Conservation (phyloP, 352 stramenopile species). For the Blastocystis sp. region DNA sequence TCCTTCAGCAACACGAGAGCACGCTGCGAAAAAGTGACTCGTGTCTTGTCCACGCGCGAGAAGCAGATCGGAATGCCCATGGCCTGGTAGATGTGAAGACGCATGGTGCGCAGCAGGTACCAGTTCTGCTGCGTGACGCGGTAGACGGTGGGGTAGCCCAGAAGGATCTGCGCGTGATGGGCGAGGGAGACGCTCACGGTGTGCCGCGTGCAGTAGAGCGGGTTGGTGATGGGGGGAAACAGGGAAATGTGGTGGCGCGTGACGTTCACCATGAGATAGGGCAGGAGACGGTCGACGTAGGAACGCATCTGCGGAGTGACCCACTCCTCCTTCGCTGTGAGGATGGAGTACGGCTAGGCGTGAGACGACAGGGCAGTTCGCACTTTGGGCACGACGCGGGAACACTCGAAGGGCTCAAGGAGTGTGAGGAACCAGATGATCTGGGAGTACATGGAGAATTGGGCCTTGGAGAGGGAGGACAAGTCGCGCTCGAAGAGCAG, state of each 20-base stretch:
- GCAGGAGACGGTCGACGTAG: background rate
- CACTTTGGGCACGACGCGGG: background rate
- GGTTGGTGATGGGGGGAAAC: background rate
- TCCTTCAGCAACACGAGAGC: background rate
- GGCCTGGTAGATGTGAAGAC: background rate
- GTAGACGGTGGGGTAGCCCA: background rate
- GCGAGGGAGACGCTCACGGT: too few species aligned
- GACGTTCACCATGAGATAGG: background rate
- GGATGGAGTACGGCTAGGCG: background rate
- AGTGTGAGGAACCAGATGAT: slow-evolving; percentile 5
- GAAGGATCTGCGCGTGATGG: background rate
- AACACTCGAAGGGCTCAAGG: slow-evolving; percentile 6
- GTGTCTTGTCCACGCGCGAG: background rate
- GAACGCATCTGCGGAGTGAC: background rate
- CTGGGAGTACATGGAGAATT: slow-evolving; percentile 5
- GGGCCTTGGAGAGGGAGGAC: slow-evolving; percentile 19
- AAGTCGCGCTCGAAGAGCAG: slow-evolving; percentile 4
- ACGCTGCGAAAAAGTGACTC: background rate
- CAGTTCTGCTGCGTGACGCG: slow-evolving; percentile 13
- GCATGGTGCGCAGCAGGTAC: background rate
- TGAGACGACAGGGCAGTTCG: background rate
- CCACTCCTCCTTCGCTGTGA: background rate
- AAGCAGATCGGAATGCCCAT: slow-evolving; percentile 22
- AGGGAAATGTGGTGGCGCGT: background rate
- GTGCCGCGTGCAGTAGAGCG: too few species aligned